phyloP scores from a whole-genome alignment of 1,139 yeast genomes.

The Yamadazyma oceani region DNA sequence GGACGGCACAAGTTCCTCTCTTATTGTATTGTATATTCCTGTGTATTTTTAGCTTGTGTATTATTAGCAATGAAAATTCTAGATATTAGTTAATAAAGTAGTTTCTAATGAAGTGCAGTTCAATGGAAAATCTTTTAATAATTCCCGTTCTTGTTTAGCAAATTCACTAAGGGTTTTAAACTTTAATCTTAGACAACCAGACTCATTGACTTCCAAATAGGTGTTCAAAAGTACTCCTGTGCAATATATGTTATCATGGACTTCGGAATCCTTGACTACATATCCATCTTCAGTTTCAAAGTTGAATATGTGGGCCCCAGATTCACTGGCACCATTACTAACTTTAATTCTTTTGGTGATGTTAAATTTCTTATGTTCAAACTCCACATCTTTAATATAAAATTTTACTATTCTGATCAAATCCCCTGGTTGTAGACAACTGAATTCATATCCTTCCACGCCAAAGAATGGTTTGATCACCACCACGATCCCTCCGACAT shows the following conservation, averaged over 20 bases:
- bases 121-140: constrained; percentile 36
- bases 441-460: constrained; percentile 22
- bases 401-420: constrained; percentile 32
- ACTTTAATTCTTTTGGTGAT: background rate
- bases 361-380: background rate
- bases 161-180: constrained; percentile 16
- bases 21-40: constrained; percentile 2
- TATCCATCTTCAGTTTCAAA: too few relatives aligned
- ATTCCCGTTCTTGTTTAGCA: constrained; percentile 15
- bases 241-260: constrained; percentile 25
- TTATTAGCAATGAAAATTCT: background rate
- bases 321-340: background rate
- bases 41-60: background rate
- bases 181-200: constrained; percentile 20
- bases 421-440: constrained; percentile 33
- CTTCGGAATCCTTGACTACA: constrained; percentile 12
- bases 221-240: constrained; percentile 34
- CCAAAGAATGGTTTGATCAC: constrained; percentile 34
- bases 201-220: constrained; percentile 23
- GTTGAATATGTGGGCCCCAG: too few relatives aligned
- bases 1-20: too few relatives aligned
- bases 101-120: constrained; percentile 31
- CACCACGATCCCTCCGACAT: constrained; percentile 38
- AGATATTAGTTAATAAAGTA: constrained; percentile 22
- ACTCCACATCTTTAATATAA: constrained; percentile 17